A percentile compares a stretch with the other conserved stretches of the same genome.
Conservation (phyloP, 2,329 filamentous ascomycete species). For the Parafenestella ontariensis region DNA sequence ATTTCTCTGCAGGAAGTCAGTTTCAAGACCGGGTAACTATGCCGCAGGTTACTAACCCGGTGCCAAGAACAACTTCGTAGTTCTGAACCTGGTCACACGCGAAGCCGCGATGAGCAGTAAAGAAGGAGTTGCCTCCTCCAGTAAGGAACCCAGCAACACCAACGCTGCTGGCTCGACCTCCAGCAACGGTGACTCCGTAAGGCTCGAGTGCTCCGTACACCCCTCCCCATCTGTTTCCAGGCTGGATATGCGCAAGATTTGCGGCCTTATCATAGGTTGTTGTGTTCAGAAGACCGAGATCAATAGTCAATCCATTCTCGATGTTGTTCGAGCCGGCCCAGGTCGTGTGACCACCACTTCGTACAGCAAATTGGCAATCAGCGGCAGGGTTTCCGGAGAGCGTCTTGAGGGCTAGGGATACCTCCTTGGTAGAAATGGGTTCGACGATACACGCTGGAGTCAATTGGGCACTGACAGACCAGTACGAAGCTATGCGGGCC, state of each 20-base stretch:
- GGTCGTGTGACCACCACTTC: slow-evolving; percentile 36
- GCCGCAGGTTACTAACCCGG: slow-evolving; percentile 25
- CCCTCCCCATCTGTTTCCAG: slow-evolving; percentile 42
- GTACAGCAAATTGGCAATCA: slow-evolving; percentile 31
- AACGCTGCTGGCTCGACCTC: slow-evolving; percentile 33
- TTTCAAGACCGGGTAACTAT: not conserved
- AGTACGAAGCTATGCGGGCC: slow-evolving; percentile 29
- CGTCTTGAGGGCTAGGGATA: slow-evolving; percentile 21
- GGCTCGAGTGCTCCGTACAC: slow-evolving; percentile 41
- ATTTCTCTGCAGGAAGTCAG: slow-evolving; percentile 23
- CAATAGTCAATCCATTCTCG: slow-evolving; percentile 36
- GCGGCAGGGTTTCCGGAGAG: slow-evolving; percentile 6
- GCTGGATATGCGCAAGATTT: slow-evolving; percentile 28
- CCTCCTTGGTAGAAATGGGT: slow-evolving; percentile 35
- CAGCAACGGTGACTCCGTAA: slow-evolving; percentile 22
- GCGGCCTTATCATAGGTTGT: slow-evolving; percentile 15
- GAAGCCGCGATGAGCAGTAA: slow-evolving; percentile 27
- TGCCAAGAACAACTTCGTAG: slow-evolving; percentile 48
- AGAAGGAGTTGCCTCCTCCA: slow-evolving; percentile 39
- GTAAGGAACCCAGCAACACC: slow-evolving; percentile 38
- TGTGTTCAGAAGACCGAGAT: slow-evolving; percentile 34
- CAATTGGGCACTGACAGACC: slow-evolving; percentile 34
- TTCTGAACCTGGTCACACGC: slow-evolving; percentile 39
- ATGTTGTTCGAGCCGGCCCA: slow-evolving; percentile 41
- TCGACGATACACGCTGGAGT: slow-evolving; percentile 41